Evolutionary conservation across 352 stramenopile genomes (phyloP), one percentile per base, ranked within the genome.

Genomic region (Globisporangium middletonii): DNA sequence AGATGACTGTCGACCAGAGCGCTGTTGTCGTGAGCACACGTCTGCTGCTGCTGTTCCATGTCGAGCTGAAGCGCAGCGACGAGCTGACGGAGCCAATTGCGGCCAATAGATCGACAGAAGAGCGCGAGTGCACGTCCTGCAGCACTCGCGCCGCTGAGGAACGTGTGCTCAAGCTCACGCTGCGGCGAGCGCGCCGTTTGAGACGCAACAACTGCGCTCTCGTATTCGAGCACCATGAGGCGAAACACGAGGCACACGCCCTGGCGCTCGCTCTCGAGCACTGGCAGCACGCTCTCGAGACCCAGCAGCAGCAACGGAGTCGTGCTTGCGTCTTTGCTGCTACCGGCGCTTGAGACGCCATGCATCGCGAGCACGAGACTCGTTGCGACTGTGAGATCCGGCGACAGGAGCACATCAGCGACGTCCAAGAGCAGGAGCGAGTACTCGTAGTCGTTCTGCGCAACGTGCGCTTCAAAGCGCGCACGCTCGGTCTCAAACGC

Each of bases 391-490:
- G 56, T 35, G 11, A 86, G 54, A 19, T 86, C 65, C n/a, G 75
- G 72, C 26, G 80, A 66, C 15, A 86, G 42, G 2, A 89, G 27
- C 26, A 84, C 42, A 56, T 85, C 56, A 0, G 65, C 65, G 2
- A 90, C 52, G 42, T 69, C 65, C 51, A 77, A 64, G 4, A 90
- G 60, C 19, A 92, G 38, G 15, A 72, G n/a, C 3, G 83, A 88
- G 55, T 92, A 92, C 41, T 92, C 83, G 35, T 72, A 59, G 47
- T 92, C 73, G 50, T 89, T 89, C 57, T 89, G 83, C 0, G 73
- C 75, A 2, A 88, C 71, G 60, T 86, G 69, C 4, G 71, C 53
- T 18, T 74, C 51, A 54, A 88, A 79, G 2, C 55, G 46, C 11
- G 44, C 61, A 4, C 63, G 75, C 12, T 73, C 52, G 19, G 71